These are phyloP conservation scores for Monosporozyma solicola DNA, from an alignment of 805 yeast species.

Conservation along the genomic window DNA sequence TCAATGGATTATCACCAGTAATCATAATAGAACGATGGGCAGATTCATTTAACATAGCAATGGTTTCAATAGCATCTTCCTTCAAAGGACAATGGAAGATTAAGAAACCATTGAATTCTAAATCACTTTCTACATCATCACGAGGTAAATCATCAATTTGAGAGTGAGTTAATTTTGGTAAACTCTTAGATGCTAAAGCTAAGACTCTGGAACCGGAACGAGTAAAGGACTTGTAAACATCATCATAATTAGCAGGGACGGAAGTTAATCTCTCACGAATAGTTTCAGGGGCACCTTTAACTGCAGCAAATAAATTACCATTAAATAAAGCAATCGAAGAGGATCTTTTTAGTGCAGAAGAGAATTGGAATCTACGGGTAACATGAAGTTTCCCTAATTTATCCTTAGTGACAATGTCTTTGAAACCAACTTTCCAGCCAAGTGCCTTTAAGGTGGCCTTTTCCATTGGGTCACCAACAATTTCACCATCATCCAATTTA, in stretches of 20 bases:
- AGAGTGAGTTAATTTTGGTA: slow-evolving; percentile 43
- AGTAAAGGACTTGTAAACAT: slow-evolving; percentile 78
- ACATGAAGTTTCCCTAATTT: slow-evolving; percentile 47
- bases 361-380: slow-evolving; percentile 91
- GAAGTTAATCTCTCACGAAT: slow-evolving; percentile 62
- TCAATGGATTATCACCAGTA: slow-evolving; percentile 96
- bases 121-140: slow-evolving; percentile 63
- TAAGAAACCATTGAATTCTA: slow-evolving; percentile 83
- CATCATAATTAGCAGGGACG: slow-evolving; percentile 76
- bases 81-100: slow-evolving; percentile 97
- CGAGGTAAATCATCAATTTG: slow-evolving; percentile 56
- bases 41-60: slow-evolving; percentile 87
- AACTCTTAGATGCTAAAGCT: slow-evolving; percentile 80
- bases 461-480: slow-evolving; percentile 99
- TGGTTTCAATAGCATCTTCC: slow-evolving; percentile 82
- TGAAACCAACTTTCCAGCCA: slow-evolving; percentile 72
- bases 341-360: slow-evolving; percentile 91
- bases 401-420: slow-evolving; percentile 56
- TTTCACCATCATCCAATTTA: slow-evolving; percentile 88
- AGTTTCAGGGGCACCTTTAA: slow-evolving; percentile 98
- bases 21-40: slow-evolving; percentile 96
- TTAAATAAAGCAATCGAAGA: slow-evolving; percentile 65
- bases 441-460: slow-evolving; percentile 87
- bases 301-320: slow-evolving; percentile 62
- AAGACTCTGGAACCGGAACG: slow-evolving; percentile 94